These are phyloP conservation scores for Sphenostylis stenocarpa DNA, from an alignment of 306 rosid species.

Conservation along the genomic window DNA sequence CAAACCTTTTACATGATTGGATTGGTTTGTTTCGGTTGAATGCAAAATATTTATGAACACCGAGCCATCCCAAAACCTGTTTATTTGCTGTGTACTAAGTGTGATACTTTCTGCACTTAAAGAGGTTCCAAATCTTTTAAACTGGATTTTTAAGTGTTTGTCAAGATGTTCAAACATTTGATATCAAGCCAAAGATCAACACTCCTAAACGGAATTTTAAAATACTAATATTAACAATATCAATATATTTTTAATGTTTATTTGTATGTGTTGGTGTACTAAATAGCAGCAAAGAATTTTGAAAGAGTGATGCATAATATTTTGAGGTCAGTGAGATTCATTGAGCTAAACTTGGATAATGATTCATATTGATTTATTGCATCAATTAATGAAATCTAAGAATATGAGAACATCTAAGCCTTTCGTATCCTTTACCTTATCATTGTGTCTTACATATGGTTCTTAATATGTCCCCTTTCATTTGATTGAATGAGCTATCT, in stretches of 20 bases:
- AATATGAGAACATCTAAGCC: not conserved
- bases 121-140: not conserved
- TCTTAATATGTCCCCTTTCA: not conserved
- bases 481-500: not conserved
- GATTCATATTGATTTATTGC: not conserved
- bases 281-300: not conserved
- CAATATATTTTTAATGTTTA: not conserved
- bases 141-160: not conserved
- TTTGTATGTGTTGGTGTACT: not conserved
- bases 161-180: not conserved
- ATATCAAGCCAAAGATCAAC: not conserved
- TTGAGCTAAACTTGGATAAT: not conserved
- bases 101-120: not conserved
- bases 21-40: not conserved
- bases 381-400: slow-evolving; percentile 7
- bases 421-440: slow-evolving; percentile 8
- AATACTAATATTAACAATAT: slow-evolving; percentile 1
- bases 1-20: not conserved
- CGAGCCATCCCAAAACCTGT: too few relatives aligned
- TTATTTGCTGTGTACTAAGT: not conserved
- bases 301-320: not conserved
- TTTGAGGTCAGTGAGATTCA: not conserved
- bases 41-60: not conserved
- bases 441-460: slow-evolving; percentile 3
- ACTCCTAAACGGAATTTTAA: slow-evolving; percentile 3